Base-by-base conservation (phyloP, 192 early-diverging fungal species). In the Backusella liffmaniae region DNA sequence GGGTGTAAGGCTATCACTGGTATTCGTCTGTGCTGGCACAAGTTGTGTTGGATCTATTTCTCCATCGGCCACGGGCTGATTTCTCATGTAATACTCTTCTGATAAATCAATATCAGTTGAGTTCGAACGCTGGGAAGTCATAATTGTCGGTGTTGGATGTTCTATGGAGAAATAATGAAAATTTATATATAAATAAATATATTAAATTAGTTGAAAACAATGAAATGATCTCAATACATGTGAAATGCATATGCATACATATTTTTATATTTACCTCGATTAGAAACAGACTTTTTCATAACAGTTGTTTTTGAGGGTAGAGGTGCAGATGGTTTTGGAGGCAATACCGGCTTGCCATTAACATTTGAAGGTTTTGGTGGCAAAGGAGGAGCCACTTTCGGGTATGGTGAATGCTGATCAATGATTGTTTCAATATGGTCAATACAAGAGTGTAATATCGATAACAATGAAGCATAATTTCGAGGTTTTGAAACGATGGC, bases 21-120 rank as follows among this genome's bases (percentile, higher is more conserved):
- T 79, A 73, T 82, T 83, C 7, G 81, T 79, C 26, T 83, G 82
- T 29, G 87, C 87, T 39, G 84, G 74, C 0, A 85, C 83, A 37
- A 88, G 73, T 67, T 86, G 81, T 30, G 80, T 83, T 36, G 87
- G 86, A 69, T 88, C 86, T 9, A 88, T 81, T 72, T 72, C 42
- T 51, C 70, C 70, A 49, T 72, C 70, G 8, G 41, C 70, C 21
- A 51, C 30, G 18, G 35, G 2, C 30, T 30, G 42, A 30, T 44
- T 62, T 62, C 23, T 62, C 56, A 62, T 62, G 23, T 62, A 62
- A 26, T 62, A 62, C 21, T 62, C 56, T 26, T 62, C 56, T 13
- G 56, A 62, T 62, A 62, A 62, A 29, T 62, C 56, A 23, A 62
- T 62, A 67, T 32, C 30, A 37, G 66, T 32, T 67, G 56, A 62